Evolutionary conservation across 179 eudicot genomes (phyloP).

Genomic region (Beta macrorhiza): DNA sequence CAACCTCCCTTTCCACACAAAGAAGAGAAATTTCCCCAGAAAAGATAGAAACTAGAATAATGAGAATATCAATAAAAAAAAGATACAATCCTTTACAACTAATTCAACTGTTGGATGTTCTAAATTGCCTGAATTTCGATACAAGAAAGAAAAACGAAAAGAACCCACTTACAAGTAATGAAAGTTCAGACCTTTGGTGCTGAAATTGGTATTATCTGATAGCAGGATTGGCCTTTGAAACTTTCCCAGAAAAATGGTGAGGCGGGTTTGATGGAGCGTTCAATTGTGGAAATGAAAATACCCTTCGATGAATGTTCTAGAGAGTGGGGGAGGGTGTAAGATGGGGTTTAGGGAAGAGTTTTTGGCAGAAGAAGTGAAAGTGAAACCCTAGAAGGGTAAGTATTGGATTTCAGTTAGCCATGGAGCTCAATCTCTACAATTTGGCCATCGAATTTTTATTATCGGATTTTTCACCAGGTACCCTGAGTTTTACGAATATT

Average conservation of each 20-base stretch:
- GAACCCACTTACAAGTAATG: constrained; percentile 33
- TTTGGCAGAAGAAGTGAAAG: not conserved
- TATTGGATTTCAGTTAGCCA: not conserved
- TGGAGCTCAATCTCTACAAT: constrained; percentile 9
- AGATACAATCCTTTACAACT: constrained; percentile 16
- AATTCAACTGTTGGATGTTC: constrained; percentile 8
- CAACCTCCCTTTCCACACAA: not conserved
- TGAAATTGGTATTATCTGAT: constrained; percentile 11
- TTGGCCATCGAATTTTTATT: not conserved
- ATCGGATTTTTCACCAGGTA: no score
- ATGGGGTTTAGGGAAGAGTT: constrained; percentile 25
- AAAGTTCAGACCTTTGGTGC: constrained; percentile 24
- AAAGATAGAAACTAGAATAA: not conserved
- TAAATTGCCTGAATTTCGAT: not conserved
- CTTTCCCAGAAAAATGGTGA: constrained; percentile 7
- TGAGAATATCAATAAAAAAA: constrained; percentile 14
- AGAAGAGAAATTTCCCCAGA: constrained; percentile 13
- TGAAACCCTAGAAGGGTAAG: constrained; percentile 27
- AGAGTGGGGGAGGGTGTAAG: constrained; percentile 4
- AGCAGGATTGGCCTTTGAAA: not conserved
- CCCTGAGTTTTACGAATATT: no score
- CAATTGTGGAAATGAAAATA: not conserved
- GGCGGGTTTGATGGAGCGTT: constrained; percentile 3
- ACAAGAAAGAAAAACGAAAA: not conserved
- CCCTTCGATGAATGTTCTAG: constrained; percentile 17